Conservation (phyloP, 2,329 filamentous ascomycete genomes). For the Orbilia blumenaviensis region DNA sequence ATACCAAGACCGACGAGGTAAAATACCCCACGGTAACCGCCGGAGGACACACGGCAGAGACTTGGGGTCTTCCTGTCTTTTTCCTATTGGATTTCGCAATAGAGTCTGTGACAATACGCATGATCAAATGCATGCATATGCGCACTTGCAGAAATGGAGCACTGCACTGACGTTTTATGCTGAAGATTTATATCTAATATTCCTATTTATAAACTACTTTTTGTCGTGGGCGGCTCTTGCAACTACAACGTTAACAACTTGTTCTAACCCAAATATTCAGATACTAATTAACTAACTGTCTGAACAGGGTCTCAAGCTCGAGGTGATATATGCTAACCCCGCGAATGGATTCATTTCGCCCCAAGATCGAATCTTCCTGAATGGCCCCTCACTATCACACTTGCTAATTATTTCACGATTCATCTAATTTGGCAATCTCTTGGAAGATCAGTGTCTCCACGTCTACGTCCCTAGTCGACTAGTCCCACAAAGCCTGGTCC, state of each 20-base stretch:
- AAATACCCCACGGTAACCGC: neutral
- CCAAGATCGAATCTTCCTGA: too few species aligned
- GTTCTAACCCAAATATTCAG: too few species aligned
- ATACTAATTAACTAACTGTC: too few species aligned
- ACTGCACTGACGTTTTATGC: constrained; percentile 16
- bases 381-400: too few species aligned
- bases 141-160: constrained; percentile 30
- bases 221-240: constrained; percentile 11
- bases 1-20: neutral
- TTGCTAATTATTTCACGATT: constrained; percentile 22
- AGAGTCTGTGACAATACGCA: constrained; percentile 16
- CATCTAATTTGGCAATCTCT: constrained; percentile 11
- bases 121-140: constrained; percentile 25
- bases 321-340: too few species aligned
- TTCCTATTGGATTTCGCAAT: constrained; percentile 28
- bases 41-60: neutral
- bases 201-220: constrained; percentile 25
- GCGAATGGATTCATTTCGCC: too few species aligned
- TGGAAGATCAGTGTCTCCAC: constrained; percentile 11
- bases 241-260: too few species aligned
- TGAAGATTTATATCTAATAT: constrained; percentile 18
- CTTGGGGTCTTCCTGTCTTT: constrained; percentile 10
- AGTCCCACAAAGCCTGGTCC: constrained; percentile 11
- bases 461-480: constrained; percentile 21
- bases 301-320: too few species aligned